These are phyloP conservation scores for Pleurotus giganteus DNA, from an alignment of 768 basidiomycete species.

Conservation along the genomic window DNA sequence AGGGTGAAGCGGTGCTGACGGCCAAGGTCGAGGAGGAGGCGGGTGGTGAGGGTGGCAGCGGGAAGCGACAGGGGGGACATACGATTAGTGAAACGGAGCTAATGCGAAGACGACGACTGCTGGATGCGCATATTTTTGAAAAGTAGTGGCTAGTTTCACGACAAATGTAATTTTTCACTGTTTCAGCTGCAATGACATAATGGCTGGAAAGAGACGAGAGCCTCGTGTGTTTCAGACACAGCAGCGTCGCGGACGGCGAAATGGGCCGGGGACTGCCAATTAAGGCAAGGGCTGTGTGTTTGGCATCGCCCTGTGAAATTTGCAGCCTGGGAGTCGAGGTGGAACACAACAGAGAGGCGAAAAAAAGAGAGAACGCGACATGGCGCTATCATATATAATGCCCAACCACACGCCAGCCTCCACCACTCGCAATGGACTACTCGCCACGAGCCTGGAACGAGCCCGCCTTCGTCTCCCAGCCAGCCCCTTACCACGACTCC, in stretches of 20 bases:
- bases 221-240: conserved; percentile 9
- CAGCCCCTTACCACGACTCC: conserved; percentile 6
- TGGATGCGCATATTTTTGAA: conserved; percentile 70
- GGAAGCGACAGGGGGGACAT: conserved; percentile 51
- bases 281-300: conserved; percentile 5
- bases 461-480: conserved; percentile 2
- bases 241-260: conserved; percentile 5
- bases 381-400: neutral
- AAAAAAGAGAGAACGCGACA: neutral
- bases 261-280: neutral
- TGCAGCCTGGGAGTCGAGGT: no score
- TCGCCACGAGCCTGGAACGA: conserved; percentile 9
- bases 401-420: neutral
- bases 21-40: conserved; percentile 5
- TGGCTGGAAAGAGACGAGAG: neutral
- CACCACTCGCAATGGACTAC: neutral
- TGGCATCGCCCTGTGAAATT: neutral
- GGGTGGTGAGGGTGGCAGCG: conserved; percentile 12
- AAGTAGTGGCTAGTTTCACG: conserved; percentile 19
- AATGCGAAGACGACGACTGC: conserved; percentile 72
- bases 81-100: conserved; percentile 77
- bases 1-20: conserved; percentile 18
- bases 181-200: conserved; percentile 5
- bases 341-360: neutral
- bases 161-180: conserved; percentile 4